Conservation (phyloP, 495 filamentous ascomycete species). For the Neurospora sp. region DNA sequence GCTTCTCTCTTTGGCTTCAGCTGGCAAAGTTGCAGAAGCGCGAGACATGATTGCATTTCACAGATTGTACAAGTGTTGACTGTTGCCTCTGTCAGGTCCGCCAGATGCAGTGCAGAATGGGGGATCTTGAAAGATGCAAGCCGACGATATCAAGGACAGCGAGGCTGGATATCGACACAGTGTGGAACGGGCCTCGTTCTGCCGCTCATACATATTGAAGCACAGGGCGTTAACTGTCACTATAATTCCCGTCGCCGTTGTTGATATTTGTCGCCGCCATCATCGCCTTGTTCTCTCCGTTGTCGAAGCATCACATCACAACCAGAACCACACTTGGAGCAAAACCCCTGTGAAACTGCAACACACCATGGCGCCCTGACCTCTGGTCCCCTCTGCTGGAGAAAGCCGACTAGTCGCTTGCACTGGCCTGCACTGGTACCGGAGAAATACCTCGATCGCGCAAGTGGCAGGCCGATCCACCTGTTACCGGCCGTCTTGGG, state of each 20-base stretch:
- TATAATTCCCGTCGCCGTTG: neutral
- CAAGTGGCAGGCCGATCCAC: slow-evolving; percentile 12
- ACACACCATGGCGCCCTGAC: neutral
- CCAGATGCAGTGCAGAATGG: no score
- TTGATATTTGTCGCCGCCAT: neutral
- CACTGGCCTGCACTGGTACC: slow-evolving; percentile 16
- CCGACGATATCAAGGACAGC: no score
- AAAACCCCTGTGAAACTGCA: neutral
- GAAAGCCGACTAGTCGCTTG: neutral
- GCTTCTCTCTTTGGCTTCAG: neutral
- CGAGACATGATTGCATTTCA: neutral
- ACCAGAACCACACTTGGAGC: neutral
- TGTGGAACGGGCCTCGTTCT: neutral
- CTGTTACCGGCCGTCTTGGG: neutral
- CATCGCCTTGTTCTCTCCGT: neutral
- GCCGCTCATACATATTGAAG: neutral
- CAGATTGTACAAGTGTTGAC: no score
- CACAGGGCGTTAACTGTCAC: neutral
- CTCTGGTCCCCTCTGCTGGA: neutral
- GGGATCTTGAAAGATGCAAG: no score
- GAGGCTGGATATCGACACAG: no score
- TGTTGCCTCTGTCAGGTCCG: no score
- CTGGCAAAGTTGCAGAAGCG: neutral
- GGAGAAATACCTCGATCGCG: slow-evolving; percentile 16
- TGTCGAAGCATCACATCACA: neutral